A percentile compares a stretch with the other conserved stretches of the same genome.
These are phyloP conservation scores for Eucalyptus sp. DNA, from an alignment of 345 rosid species.

Conservation along the genomic window DNA sequence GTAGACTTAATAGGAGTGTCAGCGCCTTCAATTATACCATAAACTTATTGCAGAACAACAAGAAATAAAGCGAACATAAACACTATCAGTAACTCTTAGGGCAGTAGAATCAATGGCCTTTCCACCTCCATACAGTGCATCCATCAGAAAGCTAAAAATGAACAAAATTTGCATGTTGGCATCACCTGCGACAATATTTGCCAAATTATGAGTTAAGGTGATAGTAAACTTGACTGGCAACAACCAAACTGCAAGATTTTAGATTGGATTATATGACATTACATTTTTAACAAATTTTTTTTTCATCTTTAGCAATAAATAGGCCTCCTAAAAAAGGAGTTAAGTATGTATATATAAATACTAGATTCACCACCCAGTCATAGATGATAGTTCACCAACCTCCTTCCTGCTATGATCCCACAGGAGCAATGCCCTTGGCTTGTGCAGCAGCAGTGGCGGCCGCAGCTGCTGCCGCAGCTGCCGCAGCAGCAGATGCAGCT, in stretches of 20 bases:
- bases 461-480: slow-evolving; percentile 41
- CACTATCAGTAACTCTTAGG: not conserved
- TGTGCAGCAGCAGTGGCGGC: slow-evolving; percentile 63
- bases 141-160: not conserved
- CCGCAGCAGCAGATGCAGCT: slow-evolving; percentile 60
- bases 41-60: not conserved
- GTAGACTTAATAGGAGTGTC: not conserved
- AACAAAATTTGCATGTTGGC: not conserved
- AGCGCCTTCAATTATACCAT: not conserved
- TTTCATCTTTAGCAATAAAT: not conserved
- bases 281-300: accelerated
- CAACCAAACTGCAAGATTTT: not conserved
- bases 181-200: not conserved
- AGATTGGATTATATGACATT: not conserved
- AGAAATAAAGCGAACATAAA: not conserved
- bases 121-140: not conserved
- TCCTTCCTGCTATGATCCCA: slow-evolving; percentile 41
- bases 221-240: not conserved
- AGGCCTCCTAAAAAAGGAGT: not conserved
- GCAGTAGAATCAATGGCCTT: not conserved
- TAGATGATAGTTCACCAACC: not conserved
- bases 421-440: slow-evolving; percentile 76
- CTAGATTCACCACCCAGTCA: not conserved
- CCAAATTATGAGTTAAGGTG: not conserved
- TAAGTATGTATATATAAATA: not conserved